Base-by-base conservation (phyloP, 108 stramenopile species). In the Conticribra guillardii region DNA sequence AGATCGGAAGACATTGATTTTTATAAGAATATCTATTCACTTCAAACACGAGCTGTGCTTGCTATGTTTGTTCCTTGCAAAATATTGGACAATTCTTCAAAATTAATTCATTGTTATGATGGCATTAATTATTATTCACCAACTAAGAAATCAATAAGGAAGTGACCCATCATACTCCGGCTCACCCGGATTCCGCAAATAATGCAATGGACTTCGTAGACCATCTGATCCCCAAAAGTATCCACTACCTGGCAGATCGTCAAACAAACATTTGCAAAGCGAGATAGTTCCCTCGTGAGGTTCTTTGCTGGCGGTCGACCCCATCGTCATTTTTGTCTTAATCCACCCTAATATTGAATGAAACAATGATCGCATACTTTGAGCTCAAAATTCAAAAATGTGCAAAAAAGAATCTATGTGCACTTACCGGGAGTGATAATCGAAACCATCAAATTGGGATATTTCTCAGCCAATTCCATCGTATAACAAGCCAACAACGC, bases 141-240 rank as follows among this genome's bases (percentile, higher is more conserved):
- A n/a, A n/a, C n/a, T n/a, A n/a, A n/a, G 37, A 41, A 41, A 30
- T 29, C 28, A 68, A 2, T 37, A 60, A 1, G 58, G 58, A 22
- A 60, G 29, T n/a, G 15, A 46, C 15, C 88, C 88, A 60, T 83
- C 82, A 60, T 75, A 87, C 45, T 81, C 88, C 4, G 88, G 84
- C n/a, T 89, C 88, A 15, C 88, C 88, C 7, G 85, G 88, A 76
- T 84, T 85, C 30, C 88, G 56, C 67, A 81, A 66, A 28, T 64
- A 85, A 56, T 89, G 85, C 16, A 84, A 58, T 16, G 84, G 88
- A 49, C 73, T 75, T 31, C 88, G 74, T 44, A 69, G 57, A 17
- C 82, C 82, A 67, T 89, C 88, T 32, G 81, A 82, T 27, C 88
- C 88, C 76, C 83, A 89, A 52, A 84, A 89, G 51, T 74, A 76